Evolutionary conservation across 345 rosid species (phyloP).

Genomic region (Psidium friedrichsthalianum): DNA sequence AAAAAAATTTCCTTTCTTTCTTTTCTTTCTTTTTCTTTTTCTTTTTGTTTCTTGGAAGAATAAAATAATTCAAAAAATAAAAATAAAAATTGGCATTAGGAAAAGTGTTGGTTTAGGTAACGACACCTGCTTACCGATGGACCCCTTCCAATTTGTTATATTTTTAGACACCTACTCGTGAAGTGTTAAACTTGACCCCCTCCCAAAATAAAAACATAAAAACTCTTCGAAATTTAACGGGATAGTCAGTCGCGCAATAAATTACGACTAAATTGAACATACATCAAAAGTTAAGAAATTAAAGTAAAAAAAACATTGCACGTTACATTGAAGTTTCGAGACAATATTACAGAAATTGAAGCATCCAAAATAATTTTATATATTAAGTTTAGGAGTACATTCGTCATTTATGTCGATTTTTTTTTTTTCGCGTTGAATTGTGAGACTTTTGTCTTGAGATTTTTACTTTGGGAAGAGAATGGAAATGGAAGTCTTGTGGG

Average conservation of each 20-base stretch:
- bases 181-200: not conserved
- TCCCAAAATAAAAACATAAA: too few species aligned
- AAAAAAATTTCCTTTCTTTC: too few species aligned
- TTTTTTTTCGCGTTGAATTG: not conserved
- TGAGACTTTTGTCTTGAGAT: not conserved
- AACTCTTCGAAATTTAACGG: not conserved
- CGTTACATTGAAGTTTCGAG: not conserved
- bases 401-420: not conserved
- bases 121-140: not conserved
- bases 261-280: too few species aligned
- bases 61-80: not conserved
- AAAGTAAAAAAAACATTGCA: too few species aligned
- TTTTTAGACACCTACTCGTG: not conserved
- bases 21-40: not conserved
- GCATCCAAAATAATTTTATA: not conserved
- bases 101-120: not conserved
- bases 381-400: not conserved
- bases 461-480: not conserved
- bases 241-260: not conserved
- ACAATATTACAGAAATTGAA: accelerated
- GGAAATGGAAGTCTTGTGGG: not conserved
- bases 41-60: not conserved
- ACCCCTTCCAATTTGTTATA: not conserved
- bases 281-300: too few species aligned
- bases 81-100: not conserved